Percentiles rank a stretch among this genome's conserved stretches.
Conservation (phyloP, 2,329 filamentous ascomycete species). For the Aureobasidium sp. region DNA sequence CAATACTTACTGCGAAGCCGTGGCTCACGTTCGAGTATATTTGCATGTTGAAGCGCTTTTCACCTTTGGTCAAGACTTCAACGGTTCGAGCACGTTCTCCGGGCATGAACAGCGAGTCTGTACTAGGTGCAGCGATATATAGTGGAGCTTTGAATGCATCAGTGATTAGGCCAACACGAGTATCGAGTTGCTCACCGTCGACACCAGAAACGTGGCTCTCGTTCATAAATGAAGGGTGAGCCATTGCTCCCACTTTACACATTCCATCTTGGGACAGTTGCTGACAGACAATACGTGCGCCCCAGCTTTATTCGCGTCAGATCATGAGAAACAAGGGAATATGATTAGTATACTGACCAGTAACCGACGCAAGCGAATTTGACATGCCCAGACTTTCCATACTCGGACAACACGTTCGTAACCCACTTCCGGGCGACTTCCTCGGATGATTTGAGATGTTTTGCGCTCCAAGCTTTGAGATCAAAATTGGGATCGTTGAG, state of each 20-base stretch:
- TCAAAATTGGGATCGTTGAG: background rate
- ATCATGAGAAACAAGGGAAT: no score
- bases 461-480: background rate
- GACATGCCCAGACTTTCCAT: background rate
- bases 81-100: background rate
- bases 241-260: background rate
- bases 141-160: background rate
- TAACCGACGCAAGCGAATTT: conserved; percentile 3
- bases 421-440: background rate
- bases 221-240: background rate
- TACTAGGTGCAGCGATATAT: background rate
- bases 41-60: background rate
- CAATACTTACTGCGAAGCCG: background rate
- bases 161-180: no score
- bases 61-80: background rate
- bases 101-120: background rate
- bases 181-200: background rate
- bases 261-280: background rate
- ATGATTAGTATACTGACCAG: background rate
- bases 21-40: background rate
- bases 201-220: background rate
- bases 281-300: background rate
- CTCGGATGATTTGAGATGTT: background rate
- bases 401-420: background rate
- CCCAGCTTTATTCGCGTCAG: background rate